A percentile compares a stretch with the other conserved stretches of the same genome.
phyloP scores from a whole-genome alignment of 176 grass and related monocot species.

The Dendrocalamus sinicus region DNA sequence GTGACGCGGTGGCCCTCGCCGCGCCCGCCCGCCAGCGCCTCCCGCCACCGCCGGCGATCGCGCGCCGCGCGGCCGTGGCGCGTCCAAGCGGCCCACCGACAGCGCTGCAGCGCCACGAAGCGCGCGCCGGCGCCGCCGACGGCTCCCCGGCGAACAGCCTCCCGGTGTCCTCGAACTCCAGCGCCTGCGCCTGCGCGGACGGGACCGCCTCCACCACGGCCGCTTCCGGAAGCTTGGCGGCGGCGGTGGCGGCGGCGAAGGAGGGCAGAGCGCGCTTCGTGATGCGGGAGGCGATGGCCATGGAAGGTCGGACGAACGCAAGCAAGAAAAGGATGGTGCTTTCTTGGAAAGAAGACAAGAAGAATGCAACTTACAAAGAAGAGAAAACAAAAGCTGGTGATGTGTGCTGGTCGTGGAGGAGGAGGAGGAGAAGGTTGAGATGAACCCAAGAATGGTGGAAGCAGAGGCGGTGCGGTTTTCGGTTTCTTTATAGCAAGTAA shows the following conservation, averaged over 20 bases:
- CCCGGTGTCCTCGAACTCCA: constrained; percentile 65
- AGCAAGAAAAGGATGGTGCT: background rate
- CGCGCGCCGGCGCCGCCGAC: constrained; percentile 58
- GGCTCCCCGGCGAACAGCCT: constrained; percentile 66
- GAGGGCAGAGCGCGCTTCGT: constrained; percentile 50
- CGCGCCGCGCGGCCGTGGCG: constrained; percentile 39
- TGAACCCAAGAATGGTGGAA: constrained; percentile 50
- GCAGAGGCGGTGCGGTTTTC: background rate
- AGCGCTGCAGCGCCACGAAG: constrained; percentile 70
- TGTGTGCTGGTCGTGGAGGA: background rate
- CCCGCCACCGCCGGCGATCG: constrained; percentile 51
- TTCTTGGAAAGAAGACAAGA: background rate
- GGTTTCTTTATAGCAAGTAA: background rate
- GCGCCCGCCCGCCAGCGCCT: constrained; percentile 48
- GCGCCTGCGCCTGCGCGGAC: background rate
- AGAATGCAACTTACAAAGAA: constrained; percentile 1
- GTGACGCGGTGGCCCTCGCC: constrained; percentile 62
- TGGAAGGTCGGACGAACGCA: constrained; percentile 36
- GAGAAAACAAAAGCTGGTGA: constrained; percentile 4
- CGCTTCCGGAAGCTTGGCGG: constrained; percentile 60
- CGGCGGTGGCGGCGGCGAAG: constrained; percentile 59
- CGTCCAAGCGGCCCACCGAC: constrained; percentile 63
- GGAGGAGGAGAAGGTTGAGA: background rate
- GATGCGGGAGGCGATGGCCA: constrained; percentile 64
- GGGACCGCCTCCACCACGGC: constrained; percentile 16